Conservation (phyloP, 495 filamentous ascomycete genomes). For the Aspergillus homomorphus region DNA sequence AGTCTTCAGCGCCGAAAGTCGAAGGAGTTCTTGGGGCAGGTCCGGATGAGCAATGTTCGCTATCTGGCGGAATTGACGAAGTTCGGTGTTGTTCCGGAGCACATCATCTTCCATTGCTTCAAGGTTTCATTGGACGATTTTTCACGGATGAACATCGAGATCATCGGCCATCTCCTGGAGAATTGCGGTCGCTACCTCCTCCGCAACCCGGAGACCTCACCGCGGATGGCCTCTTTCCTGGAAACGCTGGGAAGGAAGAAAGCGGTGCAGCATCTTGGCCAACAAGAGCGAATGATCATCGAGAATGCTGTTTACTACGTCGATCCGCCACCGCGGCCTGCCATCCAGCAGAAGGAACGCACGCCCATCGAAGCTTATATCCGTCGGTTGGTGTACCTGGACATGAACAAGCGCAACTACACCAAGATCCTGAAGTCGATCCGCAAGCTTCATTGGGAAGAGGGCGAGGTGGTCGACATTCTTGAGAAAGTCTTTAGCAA, state of each 20-base stretch:
- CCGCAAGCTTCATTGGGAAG: conserved; percentile 95
- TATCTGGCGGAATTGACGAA: conserved; percentile 98
- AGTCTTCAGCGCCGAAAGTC: conserved; percentile 97
- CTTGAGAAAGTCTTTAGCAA: conserved; percentile 92
- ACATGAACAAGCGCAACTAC: conserved; percentile 92
- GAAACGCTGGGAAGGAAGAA: conserved; percentile 97
- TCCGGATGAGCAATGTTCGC: conserved; percentile 89
- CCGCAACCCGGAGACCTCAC: conserved; percentile 89
- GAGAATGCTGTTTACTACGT: conserved; percentile 99
- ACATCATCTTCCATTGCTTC: conserved; percentile 97
- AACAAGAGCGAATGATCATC: conserved; percentile 96
- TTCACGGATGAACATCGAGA: conserved; percentile 97
- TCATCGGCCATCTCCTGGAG: conserved; percentile 94
- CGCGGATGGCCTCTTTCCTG: conserved; percentile 87
- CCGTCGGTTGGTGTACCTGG: conserved; percentile 83
- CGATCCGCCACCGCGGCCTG: conserved; percentile 87
- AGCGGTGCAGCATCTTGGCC: conserved; percentile 86
- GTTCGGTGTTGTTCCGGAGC: conserved; percentile 95
- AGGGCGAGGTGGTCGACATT: conserved; percentile 70
- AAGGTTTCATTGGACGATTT: conserved; percentile 98
- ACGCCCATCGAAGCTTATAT: conserved; percentile 91
- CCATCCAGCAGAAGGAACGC: conserved; percentile 93
- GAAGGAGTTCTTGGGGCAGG: conserved; percentile 94
- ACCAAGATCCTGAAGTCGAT: conserved; percentile 90
- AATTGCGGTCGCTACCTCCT: conserved; percentile 95